These are phyloP conservation scores for Dioszegia aurantiaca DNA, from an alignment of 768 basidiomycete species.

Conservation along the genomic window DNA sequence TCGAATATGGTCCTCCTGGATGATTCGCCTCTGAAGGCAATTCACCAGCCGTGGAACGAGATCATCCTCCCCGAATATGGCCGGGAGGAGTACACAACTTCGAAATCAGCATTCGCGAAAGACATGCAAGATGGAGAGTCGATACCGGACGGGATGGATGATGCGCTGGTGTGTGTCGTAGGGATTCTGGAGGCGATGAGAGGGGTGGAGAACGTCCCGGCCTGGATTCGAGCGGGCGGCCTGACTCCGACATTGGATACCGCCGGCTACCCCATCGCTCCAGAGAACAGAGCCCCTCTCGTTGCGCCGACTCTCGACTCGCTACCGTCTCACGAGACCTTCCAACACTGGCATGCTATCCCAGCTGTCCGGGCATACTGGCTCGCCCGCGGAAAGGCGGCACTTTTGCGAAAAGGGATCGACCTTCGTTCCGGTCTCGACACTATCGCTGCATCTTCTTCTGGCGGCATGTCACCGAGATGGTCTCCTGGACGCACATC, in stretches of 20 bases:
- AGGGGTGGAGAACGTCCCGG: constrained; percentile 40
- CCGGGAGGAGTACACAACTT: constrained; percentile 19
- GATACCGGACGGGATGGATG: constrained; percentile 25
- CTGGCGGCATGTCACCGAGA: background rate
- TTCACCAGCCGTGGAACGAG: constrained; percentile 50
- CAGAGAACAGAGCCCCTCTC: background rate
- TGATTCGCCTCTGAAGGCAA: constrained; percentile 47
- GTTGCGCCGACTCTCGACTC: too few species aligned
- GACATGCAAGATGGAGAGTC: background rate
- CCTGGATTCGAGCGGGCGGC: constrained; percentile 47
- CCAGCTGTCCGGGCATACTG: constrained; percentile 23
- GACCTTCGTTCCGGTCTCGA: constrained; percentile 18
- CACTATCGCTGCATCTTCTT: constrained; percentile 1
- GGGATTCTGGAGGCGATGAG: constrained; percentile 44
- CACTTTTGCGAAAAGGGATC: constrained; percentile 34
- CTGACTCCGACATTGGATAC: constrained; percentile 13
- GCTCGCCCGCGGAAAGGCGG: constrained; percentile 29
- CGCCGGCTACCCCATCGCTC: background rate
- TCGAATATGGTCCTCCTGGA: constrained; percentile 42
- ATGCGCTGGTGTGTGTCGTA: constrained; percentile 42
- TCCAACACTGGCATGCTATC: constrained; percentile 35
- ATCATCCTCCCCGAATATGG: constrained; percentile 47
- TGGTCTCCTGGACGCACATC: background rate
- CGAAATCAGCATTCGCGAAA: constrained; percentile 8
- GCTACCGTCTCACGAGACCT: constrained; percentile 32